phyloP scores from a whole-genome alignment of 768 basidiomycete genomes.

The Serendipita sp. region DNA sequence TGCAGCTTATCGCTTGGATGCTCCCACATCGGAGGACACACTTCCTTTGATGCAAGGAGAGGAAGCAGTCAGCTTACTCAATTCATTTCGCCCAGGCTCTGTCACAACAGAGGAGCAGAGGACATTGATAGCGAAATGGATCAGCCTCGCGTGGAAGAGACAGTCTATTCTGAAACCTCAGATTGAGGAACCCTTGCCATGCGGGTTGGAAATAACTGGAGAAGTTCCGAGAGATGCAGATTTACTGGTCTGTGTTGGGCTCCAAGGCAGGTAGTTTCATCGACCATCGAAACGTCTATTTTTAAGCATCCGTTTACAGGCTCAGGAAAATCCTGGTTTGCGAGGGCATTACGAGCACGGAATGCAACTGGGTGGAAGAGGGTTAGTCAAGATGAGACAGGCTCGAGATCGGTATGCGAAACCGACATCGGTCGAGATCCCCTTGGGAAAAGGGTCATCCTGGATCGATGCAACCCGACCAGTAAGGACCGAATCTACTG shows the following conservation, averaged over 20 bases:
- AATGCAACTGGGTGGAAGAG: slow-evolving; percentile 27
- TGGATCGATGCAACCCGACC: slow-evolving; percentile 43
- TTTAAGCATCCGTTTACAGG: slow-evolving; percentile 28
- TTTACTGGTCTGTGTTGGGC: slow-evolving; percentile 38
- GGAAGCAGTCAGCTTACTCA: slow-evolving; percentile 32
- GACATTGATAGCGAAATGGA: slow-evolving; percentile 40
- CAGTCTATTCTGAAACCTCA: slow-evolving; percentile 33
- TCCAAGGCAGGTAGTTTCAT: neutral
- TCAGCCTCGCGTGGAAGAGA: slow-evolving; percentile 42
- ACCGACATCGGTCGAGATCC: slow-evolving; percentile 28
- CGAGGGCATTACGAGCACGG: slow-evolving; percentile 30
- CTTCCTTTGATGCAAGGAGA: slow-evolving; percentile 33
- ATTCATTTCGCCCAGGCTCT: slow-evolving; percentile 37
- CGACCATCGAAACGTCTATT: neutral
- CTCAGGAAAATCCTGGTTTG: slow-evolving; percentile 43
- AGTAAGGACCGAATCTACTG: slow-evolving; percentile 31
- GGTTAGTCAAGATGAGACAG: slow-evolving; percentile 42
- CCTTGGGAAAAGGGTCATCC: slow-evolving; percentile 25
- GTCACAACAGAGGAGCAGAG: slow-evolving; percentile 43
- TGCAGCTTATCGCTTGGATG: slow-evolving; percentile 36
- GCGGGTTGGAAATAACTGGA: slow-evolving; percentile 30
- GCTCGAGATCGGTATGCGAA: slow-evolving; percentile 35
- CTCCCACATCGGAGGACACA: slow-evolving; percentile 23
- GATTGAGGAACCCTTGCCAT: slow-evolving; percentile 35
- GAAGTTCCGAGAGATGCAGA: slow-evolving; percentile 22